Percentiles rank a stretch among this genome's conserved stretches.
Conservation (phyloP, 2,329 filamentous ascomycete species). For the Periconia digitata region DNA sequence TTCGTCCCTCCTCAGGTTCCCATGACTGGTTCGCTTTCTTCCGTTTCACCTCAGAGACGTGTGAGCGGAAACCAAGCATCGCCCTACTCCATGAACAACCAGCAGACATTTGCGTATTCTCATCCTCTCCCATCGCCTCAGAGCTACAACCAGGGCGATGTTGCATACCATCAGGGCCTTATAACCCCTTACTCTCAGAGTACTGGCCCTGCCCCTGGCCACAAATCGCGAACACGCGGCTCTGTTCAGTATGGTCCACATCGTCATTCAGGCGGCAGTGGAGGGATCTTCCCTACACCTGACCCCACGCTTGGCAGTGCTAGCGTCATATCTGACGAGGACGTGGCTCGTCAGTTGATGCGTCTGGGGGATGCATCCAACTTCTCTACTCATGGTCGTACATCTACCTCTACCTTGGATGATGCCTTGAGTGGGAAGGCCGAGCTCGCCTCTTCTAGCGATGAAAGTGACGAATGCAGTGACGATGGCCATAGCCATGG, state of each 20-base stretch:
- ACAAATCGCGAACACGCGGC: constrained; percentile 39
- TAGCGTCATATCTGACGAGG: constrained; percentile 96
- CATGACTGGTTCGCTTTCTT: constrained; percentile 93
- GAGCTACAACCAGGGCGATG: constrained; percentile 58
- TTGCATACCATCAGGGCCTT: constrained; percentile 39
- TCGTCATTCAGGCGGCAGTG: constrained; percentile 52
- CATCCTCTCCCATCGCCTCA: constrained; percentile 83
- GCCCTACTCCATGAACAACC: constrained; percentile 73
- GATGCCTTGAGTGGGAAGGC: constrained; percentile 91
- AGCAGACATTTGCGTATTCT: constrained; percentile 78
- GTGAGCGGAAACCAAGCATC: constrained; percentile 70
- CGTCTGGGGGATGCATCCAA: constrained; percentile 92
- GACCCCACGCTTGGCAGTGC: constrained; percentile 82
- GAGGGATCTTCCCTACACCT: constrained; percentile 76
- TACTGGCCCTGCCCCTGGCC: constrained; percentile 33
- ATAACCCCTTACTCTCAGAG: constrained; percentile 40
- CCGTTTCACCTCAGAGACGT: constrained; percentile 86
- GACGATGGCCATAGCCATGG: constrained; percentile 59
- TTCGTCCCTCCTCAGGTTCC: constrained; percentile 83
- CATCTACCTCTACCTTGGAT: constrained; percentile 88
- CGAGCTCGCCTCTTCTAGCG: constrained; percentile 59
- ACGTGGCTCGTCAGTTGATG: constrained; percentile 96
- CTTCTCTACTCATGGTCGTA: constrained; percentile 81
- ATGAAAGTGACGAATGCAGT: constrained; percentile 69
- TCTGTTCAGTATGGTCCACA: constrained; percentile 43